Evolutionary conservation across 176 grass and related monocot genomes (phyloP), one percentile per base, ranked within the genome.

Genomic region (Dendrocalamus sinicus): DNA sequence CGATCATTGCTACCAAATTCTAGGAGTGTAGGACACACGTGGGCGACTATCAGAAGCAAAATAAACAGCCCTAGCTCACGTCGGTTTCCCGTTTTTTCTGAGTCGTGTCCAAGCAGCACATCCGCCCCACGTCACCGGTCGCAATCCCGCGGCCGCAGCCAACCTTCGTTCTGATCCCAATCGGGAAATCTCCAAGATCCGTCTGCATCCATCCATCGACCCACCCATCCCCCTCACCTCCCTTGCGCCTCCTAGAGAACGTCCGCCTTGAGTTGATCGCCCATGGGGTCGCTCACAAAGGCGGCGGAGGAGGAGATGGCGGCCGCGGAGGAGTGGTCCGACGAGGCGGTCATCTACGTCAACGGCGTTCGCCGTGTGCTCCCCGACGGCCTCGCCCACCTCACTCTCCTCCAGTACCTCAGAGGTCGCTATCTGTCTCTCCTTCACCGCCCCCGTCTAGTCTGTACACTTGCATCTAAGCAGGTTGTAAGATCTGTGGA

Each of bases 381-480:
- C 86, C 89, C 96, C 50, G 88, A 98, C 72, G 96, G 96, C 58
- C 79, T 95, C 69, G 96, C 96, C 35, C 96, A 95, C 60, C 83
- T 98, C 88, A 98, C 96, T 45, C 88, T 98, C 40, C 96, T 98
- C 15, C 89, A 98, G 75, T 98, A 98, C 88, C 89, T 98, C 32
- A 84, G 96, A 95, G 96, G 96, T 94, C 24, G 22, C 52, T 51
- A 17, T 20, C 83, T 20, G 13, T 9, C 76, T 48, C 28, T 14
- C 41, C 84, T 1, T 59, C 23, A 28, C 1, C n/a, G n/a, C 16
- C 70, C 41, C 68, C 22, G 32, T 72, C 44, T 39, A 39, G 37
- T 39, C 37, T 39, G 37, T 78, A 0, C 63, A 12, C 10, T 39
- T 60, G 14, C 20, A 40, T 87, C 12, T 12, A 44, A 54, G 30